Evolutionary conservation across 78 protist genomes (phyloP), one percentile per base, ranked within the genome.

Genomic region (Anaeramoeba flamelloides): DNA sequence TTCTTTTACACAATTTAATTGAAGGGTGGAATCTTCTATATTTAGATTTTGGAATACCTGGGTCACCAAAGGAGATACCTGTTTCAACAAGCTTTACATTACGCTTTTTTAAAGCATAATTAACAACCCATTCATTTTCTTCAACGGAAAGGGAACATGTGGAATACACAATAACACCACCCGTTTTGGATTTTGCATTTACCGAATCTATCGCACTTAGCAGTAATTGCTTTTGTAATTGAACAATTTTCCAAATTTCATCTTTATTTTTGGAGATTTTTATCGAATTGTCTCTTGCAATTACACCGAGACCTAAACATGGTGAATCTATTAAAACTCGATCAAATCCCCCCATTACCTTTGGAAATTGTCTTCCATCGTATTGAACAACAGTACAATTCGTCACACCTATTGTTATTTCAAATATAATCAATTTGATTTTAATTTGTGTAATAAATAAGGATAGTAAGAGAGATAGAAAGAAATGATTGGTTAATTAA

Each of bases 271-370:
- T 91, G 65, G 69, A 38, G 39, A 78, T 38, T 81, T 90, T 93
- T 84, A 91, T 91, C 3, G 87, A 32, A 30, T 86, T 90, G 40
- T 98, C 99, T 69, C 92, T 86, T 36, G 94, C 69, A 78, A 98
- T 93, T 75, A 97, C 97, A 38, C 99, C 99, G 0, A 91, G 77
- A 40, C 99, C 99, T 2, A 94, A 81, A 87, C 99, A 98, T 2
- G 99, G 99, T 32, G 99, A 99, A 79, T 98, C 99, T 34, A 98
- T 90, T 3, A 98, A 85, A 30, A 94, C 90, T 38, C 99, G 89
- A 53, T 97, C 98, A 81, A 98, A 95, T 77, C 82, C 88, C 2
- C 85, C 81, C 1, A 75, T 22, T 30, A 69, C 79, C 37, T 81
- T 75, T 32, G 92, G 88, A 75, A 88, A 86, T 53, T 76, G 65